Evolutionary conservation across 441 rosid genomes (phyloP), one percentile per base, ranked within the genome.

Genomic region (Macaranga tanarius): DNA sequence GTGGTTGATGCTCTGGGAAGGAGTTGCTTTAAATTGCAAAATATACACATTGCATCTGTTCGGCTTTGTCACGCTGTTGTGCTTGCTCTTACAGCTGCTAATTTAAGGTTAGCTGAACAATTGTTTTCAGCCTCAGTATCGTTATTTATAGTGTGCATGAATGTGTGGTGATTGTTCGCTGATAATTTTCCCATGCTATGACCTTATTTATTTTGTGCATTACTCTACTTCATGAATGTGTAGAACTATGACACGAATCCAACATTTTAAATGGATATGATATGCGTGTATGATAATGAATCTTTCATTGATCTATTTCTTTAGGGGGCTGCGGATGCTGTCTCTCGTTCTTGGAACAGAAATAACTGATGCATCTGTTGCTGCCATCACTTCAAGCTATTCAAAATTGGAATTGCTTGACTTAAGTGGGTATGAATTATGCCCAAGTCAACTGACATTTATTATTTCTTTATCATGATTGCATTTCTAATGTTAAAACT

Each of bases 321-420:
- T 63, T 79, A 95, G 99, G 92, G 80, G 83, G 22, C 75, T 95
- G 84, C 87, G 89, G 55, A 93, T 93, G 98, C 92, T 95, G 60
- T 95, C 99, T 10, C 90, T 95, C 54, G 95, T 95, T 72, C 92
- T 95, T 83, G 99, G 98, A 85, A 73, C 90, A 45, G 89, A 84
- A 63, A 93, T 95, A 75, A 90, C 91, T 1, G 99, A 95, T 85
- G 97, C 91, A 70, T 95, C 98, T 55, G 93, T 93, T 65, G 95
- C 95, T 73, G 95, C 99, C 74, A 90, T 95, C 77, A 84, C 93
- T 66, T 87, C 95, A 61, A 86, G 86, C 80, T 93, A 76, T 79
- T 82, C 89, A 67, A 87, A 88, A 58, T 76, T 95, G 72, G 98
- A 95, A 77, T 76, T 91, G 80, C 99, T 95, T 79, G 98, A 93